phyloP scores from a whole-genome alignment of 2,329 filamentous ascomycete genomes.

The Madurella mycetomatis region DNA sequence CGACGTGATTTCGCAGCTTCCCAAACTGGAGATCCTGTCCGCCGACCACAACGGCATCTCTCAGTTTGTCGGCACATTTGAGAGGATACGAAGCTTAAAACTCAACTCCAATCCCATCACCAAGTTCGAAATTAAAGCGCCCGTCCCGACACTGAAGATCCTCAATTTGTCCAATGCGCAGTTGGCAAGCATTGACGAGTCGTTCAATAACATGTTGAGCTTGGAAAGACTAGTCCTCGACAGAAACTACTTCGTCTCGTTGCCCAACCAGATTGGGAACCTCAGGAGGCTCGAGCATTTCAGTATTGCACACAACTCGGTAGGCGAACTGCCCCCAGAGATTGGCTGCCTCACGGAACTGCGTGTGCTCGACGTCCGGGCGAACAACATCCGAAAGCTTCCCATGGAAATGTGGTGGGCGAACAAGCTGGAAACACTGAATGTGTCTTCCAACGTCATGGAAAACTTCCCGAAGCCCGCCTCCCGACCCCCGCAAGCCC shows the following conservation, averaged over 20 bases:
- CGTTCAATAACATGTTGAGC: constrained; percentile 83
- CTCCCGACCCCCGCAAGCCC: constrained; percentile 61
- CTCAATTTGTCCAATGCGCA: constrained; percentile 91
- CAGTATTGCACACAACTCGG: constrained; percentile 87
- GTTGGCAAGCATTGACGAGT: constrained; percentile 80
- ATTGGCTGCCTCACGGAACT: constrained; percentile 85
- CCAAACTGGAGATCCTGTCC: constrained; percentile 80
- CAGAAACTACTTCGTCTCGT: constrained; percentile 90
- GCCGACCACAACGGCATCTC: constrained; percentile 92
- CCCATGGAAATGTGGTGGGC: constrained; percentile 97
- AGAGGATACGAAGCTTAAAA: constrained; percentile 75
- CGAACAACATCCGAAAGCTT: constrained; percentile 86
- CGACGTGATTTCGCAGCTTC: constrained; percentile 77
- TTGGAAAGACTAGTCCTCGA: constrained; percentile 85
- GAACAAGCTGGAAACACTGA: constrained; percentile 81
- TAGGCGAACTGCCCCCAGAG: constrained; percentile 78
- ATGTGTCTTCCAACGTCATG: constrained; percentile 91
- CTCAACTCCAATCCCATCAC: constrained; percentile 95
- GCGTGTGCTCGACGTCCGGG: constrained; percentile 78
- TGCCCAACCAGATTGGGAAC: constrained; percentile 81
- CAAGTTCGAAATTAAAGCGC: constrained; percentile 75
- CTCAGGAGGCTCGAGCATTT: constrained; percentile 82
- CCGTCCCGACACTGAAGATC: constrained; percentile 75
- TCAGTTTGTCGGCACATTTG: constrained; percentile 83
- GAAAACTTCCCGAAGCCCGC: constrained; percentile 85